Conservation (phyloP, 2,329 filamentous ascomycete genomes). For the Botryotinia convoluta region DNA sequence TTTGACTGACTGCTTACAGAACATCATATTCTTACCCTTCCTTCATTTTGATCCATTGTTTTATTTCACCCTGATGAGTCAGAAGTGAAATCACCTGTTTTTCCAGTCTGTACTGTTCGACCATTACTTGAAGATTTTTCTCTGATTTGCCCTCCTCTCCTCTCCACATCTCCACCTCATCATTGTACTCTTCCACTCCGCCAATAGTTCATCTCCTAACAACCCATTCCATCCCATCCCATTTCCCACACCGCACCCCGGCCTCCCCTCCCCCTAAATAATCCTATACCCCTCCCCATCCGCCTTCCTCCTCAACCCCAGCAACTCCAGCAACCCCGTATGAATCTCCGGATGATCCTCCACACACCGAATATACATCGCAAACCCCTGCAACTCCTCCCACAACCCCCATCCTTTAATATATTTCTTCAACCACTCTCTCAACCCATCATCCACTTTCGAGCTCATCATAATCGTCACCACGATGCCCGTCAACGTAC, state of each 20-base stretch:
- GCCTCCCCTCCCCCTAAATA: slow-evolving; percentile 12
- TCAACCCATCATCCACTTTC: slow-evolving; percentile 30
- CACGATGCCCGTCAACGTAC: slow-evolving; percentile 23
- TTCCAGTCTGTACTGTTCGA: background rate
- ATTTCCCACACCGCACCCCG: background rate
- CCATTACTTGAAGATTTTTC: background rate
- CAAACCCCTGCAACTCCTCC: background rate
- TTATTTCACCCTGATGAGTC: background rate
- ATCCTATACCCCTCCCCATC: slow-evolving; percentile 24
- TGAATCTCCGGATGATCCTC: slow-evolving; percentile 22
- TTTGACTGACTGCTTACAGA: background rate
- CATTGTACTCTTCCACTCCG: background rate
- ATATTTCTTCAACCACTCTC: slow-evolving; percentile 29
- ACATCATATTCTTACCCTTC: background rate
- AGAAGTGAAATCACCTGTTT: background rate
- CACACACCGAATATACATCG: slow-evolving; percentile 3
- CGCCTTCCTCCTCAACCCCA: slow-evolving; percentile 21
- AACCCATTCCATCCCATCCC: no score
- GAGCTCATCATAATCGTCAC: slow-evolving; percentile 25
- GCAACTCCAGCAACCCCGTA: slow-evolving; percentile 21
- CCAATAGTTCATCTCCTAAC: no score
- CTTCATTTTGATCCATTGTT: background rate
- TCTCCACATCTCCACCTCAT: background rate
- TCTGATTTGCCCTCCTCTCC: background rate
- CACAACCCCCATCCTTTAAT: slow-evolving; percentile 17